Base-by-base conservation (phyloP, 169 alveolate species). In the Eimeria sp. region DNA sequence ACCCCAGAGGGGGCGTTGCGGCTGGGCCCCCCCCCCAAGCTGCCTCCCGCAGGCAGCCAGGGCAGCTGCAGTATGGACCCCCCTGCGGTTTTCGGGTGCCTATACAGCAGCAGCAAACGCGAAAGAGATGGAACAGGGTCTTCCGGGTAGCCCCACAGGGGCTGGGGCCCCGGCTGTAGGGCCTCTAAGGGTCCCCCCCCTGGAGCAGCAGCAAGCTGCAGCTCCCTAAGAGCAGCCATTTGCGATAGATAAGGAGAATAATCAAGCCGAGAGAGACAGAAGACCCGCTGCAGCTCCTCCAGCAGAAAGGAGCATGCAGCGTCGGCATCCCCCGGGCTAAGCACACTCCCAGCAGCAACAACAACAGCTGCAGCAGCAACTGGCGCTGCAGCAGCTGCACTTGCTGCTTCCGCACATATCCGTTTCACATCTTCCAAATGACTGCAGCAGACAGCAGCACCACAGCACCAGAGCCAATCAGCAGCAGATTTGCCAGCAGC, bases 281-380 rank as follows among this genome's bases (percentile, higher is more conserved):
- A 82, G 25, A 82, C 73, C 16, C 90, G 90, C 73, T 51, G 73
- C 72, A 82, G 90, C 90, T 82, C 54, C 90, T 49, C 51, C 72
- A 82, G 73, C 73, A 82, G 27, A 54, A 82, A 82, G 27, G 4
- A 5, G 90, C 90, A 82, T 6, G 72, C 90, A 6, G 90, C 40
- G 51, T 82, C 90, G 7, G 72, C 25, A 1, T 82, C 90, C 7
- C 45, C 58, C 18, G 73, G 7, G 0, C 18, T 14, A 47, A 82
- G 90, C 87, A 40, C 40, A 75, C 51, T 75, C n/a, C 65, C 57
- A 76, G 87, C 87, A 76, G 87, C 63, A 47, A 63, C 63, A 72
- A n/a, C 82, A 72, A 25, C 25, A 3, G 82, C 49, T 3, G 82
- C 82, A 14, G 82, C 82, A 72, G 51, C 47, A 10, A 20, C 27